Evolutionary conservation across 2,329 filamentous ascomycete genomes (phyloP).

Genomic region (Fusarium sororula): DNA sequence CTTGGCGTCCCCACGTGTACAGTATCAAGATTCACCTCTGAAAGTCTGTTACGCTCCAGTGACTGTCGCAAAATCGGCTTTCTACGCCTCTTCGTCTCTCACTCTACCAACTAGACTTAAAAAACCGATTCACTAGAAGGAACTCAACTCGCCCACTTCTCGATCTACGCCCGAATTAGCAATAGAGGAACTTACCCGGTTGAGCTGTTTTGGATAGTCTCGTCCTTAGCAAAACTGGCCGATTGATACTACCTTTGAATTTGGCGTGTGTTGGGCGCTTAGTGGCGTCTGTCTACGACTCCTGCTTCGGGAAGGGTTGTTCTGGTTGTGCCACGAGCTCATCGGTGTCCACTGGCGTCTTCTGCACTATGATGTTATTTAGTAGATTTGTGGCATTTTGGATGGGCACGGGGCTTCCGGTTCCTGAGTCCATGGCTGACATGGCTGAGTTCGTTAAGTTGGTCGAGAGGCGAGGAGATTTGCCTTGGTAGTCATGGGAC

Average conservation of each 20-base stretch:
- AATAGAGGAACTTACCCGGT: not conserved
- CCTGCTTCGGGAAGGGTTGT: constrained; percentile 6
- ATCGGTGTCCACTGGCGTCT: constrained; percentile 1
- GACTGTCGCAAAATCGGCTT: constrained; percentile 1
- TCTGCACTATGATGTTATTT: not conserved
- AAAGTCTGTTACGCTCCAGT: not conserved
- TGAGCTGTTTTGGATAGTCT: constrained; percentile 5
- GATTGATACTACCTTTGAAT: not conserved
- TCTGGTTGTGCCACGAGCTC: not conserved
- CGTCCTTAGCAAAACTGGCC: not conserved
- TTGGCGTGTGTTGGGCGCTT: constrained; percentile 3
- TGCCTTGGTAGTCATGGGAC: not conserved
- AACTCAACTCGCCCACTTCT: not conserved
- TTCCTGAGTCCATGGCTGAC: constrained; percentile 1
- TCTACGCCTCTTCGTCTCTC: not conserved
- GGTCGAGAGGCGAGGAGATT: not conserved
- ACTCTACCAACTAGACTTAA: not conserved
- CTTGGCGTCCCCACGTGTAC: constrained; percentile 21
- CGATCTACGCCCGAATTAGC: not conserved
- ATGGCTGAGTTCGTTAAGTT: constrained; percentile 5
- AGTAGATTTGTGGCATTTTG: constrained; percentile 12
- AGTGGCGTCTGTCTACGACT: constrained; percentile 33
- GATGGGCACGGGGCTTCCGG: constrained; percentile 30
- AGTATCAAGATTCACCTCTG: not conserved
- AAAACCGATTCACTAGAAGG: not conserved